Conservation (phyloP, 176 grass and related monocot species). For the Triticum dicoccoides region DNA sequence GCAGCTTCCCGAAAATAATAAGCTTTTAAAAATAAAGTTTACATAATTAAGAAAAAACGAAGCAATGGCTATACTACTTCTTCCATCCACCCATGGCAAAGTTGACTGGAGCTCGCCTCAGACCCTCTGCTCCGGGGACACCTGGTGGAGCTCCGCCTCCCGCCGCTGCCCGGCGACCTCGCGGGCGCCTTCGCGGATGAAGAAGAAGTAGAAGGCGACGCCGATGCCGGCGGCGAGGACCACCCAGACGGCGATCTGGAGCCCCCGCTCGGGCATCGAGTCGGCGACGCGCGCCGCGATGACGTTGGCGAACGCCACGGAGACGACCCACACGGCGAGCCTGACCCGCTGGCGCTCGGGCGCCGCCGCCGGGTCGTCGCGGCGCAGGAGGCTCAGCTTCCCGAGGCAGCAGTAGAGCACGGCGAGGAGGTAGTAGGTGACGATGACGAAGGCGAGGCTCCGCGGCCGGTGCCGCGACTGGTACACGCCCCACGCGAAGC, state of each 20-base stretch:
- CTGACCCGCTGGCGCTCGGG: background rate
- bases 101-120: background rate
- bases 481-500: conserved; percentile 24
- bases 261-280: background rate
- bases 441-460: conserved; percentile 6
- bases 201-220: background rate
- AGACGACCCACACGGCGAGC: background rate
- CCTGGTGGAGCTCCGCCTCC: background rate
- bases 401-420: conserved; percentile 16
- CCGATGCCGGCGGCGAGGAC: background rate
- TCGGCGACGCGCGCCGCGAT: background rate
- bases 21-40: background rate
- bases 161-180: background rate
- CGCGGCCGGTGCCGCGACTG: conserved; percentile 1
- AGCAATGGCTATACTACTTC: background rate
- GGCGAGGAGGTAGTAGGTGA: conserved; percentile 19
- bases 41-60: background rate
- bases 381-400: conserved; percentile 3
- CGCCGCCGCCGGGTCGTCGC: background rate
- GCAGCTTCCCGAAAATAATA: background rate
- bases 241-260: background rate
- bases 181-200: background rate
- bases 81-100: background rate
- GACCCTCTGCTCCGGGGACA: background rate
- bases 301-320: background rate